Evolutionary conservation across 345 rosid species (phyloP).

Genomic region (Combretum micranthum): DNA sequence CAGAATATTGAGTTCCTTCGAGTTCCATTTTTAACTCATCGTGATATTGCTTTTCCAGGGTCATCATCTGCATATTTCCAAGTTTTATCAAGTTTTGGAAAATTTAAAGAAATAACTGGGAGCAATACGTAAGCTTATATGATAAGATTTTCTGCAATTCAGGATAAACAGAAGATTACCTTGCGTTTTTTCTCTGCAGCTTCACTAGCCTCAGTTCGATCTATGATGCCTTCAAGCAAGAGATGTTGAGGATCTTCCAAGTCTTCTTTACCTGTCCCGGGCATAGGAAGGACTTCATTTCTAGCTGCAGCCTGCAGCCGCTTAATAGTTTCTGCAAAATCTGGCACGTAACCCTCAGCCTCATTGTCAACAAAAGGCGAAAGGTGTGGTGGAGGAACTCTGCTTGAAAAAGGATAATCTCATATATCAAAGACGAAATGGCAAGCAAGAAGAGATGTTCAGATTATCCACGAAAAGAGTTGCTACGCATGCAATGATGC

Average conservation of each 20-base stretch:
- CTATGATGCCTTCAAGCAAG: slow-evolving; percentile 60
- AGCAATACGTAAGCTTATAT: neutral
- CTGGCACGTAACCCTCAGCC: slow-evolving; percentile 87
- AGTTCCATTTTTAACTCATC: slow-evolving; percentile 72
- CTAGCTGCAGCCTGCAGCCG: slow-evolving; percentile 72
- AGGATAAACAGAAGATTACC: slow-evolving; percentile 21
- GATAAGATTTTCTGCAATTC: neutral
- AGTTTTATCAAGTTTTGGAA: slow-evolving; percentile 3
- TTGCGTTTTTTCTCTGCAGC: slow-evolving; percentile 55
- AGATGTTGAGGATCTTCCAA: slow-evolving; percentile 68
- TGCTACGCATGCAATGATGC: no score
- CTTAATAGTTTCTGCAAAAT: slow-evolving; percentile 75
- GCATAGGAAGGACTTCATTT: slow-evolving; percentile 75
- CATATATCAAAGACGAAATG: neutral
- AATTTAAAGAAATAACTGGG: neutral
- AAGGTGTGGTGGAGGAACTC: slow-evolving; percentile 84
- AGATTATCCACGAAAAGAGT: neutral
- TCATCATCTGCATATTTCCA: slow-evolving; percentile 47
- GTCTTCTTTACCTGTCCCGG: slow-evolving; percentile 70
- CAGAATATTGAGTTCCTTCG: slow-evolving; percentile 19
- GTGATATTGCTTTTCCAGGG: slow-evolving; percentile 74
- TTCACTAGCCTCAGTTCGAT: slow-evolving; percentile 70
- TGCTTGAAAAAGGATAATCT: slow-evolving; percentile 15
- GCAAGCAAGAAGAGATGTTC: neutral
- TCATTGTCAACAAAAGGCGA: slow-evolving; percentile 88